Percentiles rank a stretch among this genome's conserved stretches.
Evolutionary conservation across 768 basidiomycete genomes (phyloP).

Genomic region (Crepidotus variabilis): DNA sequence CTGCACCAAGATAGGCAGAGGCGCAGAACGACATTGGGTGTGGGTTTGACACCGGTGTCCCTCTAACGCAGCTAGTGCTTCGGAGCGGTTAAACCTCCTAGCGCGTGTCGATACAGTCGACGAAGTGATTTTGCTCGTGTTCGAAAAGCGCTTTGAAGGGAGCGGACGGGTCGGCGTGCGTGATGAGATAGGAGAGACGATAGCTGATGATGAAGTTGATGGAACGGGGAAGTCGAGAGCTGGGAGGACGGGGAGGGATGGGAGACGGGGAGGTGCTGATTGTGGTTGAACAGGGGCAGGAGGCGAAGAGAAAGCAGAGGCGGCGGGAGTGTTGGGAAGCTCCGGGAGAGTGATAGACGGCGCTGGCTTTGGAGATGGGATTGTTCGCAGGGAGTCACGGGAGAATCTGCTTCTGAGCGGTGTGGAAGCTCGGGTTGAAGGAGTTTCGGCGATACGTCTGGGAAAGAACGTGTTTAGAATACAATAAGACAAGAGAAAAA

Average conservation of each 20-base stretch:
- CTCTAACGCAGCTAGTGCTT: slow-evolving; percentile 64
- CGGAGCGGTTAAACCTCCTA: slow-evolving; percentile 46
- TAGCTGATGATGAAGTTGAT: not conserved
- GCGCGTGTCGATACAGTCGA: slow-evolving; percentile 44
- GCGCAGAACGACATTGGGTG: no score
- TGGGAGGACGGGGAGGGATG: not conserved
- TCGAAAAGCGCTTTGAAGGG: not conserved
- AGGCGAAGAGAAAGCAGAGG: slow-evolving; percentile 21
- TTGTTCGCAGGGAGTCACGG: slow-evolving; percentile 38
- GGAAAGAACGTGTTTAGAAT: not conserved
- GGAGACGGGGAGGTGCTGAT: not conserved
- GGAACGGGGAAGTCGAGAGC: not conserved
- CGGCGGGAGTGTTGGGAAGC: slow-evolving; percentile 24
- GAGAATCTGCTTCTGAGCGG: not conserved
- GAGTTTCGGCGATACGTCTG: not conserved
- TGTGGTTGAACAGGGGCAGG: not conserved
- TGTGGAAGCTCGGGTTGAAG: not conserved
- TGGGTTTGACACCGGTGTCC: no score
- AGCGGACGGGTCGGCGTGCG: not conserved
- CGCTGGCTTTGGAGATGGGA: slow-evolving; percentile 40
- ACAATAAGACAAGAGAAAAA: no score
- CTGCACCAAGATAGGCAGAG: slow-evolving; percentile 14
- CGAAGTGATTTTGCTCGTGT: slow-evolving; percentile 8
- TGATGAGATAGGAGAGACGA: not conserved
- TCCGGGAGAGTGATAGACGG: slow-evolving; percentile 28